Base-by-base conservation (phyloP, 768 basidiomycete genomes). In the Daedalea quercina region DNA sequence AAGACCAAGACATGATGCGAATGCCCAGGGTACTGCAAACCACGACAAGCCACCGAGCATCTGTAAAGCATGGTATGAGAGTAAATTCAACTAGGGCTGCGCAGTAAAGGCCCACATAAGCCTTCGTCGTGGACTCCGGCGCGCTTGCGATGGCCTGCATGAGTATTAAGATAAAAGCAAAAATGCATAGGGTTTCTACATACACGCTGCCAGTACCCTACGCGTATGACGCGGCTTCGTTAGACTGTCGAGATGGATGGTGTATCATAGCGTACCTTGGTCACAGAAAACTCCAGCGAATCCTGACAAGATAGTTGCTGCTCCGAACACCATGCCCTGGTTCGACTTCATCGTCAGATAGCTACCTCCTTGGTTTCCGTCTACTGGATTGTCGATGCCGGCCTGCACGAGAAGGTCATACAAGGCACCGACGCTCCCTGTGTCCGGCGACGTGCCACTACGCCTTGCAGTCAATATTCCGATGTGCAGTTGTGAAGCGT, bases 1-100 rank as follows among this genome's bases (percentile, higher is more conserved):
- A 9, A 75, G 66, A n/a, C 74, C 74, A 42, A 72, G 63, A 20
- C 69, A 68, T 0, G 73, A 74, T n/a, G 70, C 72, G 53, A 75
- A 73, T 2, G 67, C 69, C 64, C 70, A 74, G 3, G 75, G 75
- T 11, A 74, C 69, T 3, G 70, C 68, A 37, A 73, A 70, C 80
- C 80, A 81, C 1, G 79, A 79, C 28, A 81, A 61, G 4, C 79
- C 80, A 3, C 81, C 80, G 26, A 81, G 68, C 72, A 81, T 77
- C 73, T 78, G 56, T 17, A 44, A 54, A 8, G 49, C 11, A 33
- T 19, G 24, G n/a, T n/a, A n/a, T n/a, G n/a, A n/a, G n/a, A n/a
- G n/a, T n/a, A n/a, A n/a, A n/a, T n/a, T n/a, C n/a, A n/a, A 40
- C 26, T 20, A 22, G 28, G 4, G 28, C 17, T 26, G n/a, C n/a